Base-by-base conservation (phyloP, 441 rosid genomes). In the Bruguiera hainesii region DNA sequence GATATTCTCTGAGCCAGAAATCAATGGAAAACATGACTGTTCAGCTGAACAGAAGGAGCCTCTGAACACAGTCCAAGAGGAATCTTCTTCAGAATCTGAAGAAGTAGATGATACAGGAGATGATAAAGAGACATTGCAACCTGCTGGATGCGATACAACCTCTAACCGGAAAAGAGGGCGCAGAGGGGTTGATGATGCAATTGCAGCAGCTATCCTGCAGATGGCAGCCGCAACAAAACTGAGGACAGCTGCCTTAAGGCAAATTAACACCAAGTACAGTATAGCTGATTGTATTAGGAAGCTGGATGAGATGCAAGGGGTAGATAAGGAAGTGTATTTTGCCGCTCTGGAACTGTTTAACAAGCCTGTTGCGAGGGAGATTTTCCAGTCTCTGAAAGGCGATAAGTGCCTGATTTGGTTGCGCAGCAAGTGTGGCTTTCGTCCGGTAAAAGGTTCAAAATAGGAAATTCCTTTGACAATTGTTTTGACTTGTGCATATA, bases 191-290 rank as follows among this genome's bases (percentile, higher is more conserved):
- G 88, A 80, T 65, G 87, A 68, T 76, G 74, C 81, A 63, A 85
- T 85, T 57, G 89, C 85, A n/a, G 80, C 68, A 63, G 89, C 86
- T 56, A 73, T 82, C 46, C 55, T 21, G 75, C 84, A 80, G 68
- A 87, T 83, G 87, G 88, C 87, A 13, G 76, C 79, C 19, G 83
- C 88, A 20, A 80, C 89, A 13, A 82, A 75, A 76, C 55, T 82
- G 56, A 76, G 79, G 51, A 76, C 82, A 63, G 70, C 68, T 67
- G 82, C 82, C 50, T 35, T 78, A 60, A 72, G 56, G 57, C 77
- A 77, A 67, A 25, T 63, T 30, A 63, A 42, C 4, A 68, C 72
- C 42, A 78, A 73, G 70, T 85, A 71, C 73, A 71, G 81, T 66
- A 76, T 87, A 49, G 73, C 85, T 16, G 71, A 80, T 61, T 85